Evolutionary conservation across 345 rosid genomes (phyloP), one percentile per base, ranked within the genome.

Genomic region (Turnera subulata): DNA sequence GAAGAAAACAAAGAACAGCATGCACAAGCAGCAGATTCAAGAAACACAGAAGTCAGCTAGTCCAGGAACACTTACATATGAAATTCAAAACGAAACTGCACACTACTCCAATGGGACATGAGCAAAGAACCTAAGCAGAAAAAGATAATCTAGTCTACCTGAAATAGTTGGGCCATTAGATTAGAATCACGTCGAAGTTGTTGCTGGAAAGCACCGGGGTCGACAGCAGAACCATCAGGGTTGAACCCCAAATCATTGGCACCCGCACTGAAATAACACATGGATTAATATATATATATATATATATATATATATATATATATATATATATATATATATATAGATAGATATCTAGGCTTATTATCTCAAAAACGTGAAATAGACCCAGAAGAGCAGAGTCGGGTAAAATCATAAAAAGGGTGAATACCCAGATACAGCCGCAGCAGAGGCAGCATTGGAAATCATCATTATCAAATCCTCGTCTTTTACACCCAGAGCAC

Each of bases 391-490:
- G 17, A 6, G 21, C 37, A 6, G 22, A 38, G 1, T 18, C 11
- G 7, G 10, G 18, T 16, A 35, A 56, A 32, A 17, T 35, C 16
- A 32, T 22, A 11, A 54, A 8, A 22, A 46, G 47, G n/a, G n/a
- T 21, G 46, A 38, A 20, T 0, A 46, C 24, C 37, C n/a, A 25
- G n/a, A 49, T 14, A 22, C 6, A 47, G 46, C 23, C 4, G 10
- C n/a, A n/a, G n/a, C n/a, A n/a, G 78, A 65, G 48, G 84, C 56
- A 54, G 49, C 57, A 70, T 62, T 68, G 6, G 94, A 79, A 58
- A 84, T 83, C 96, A 93, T 85, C 99, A 93, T 93, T 67, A 93
- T 45, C 72, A 93, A 76, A 76, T 93, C 99, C 66, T 93, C 92
- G 59, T 89, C 84, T 66, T 84, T 93, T 46, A 89, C 84, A 53